Evolutionary conservation across 1,284 basidiomycete genomes (phyloP), one percentile per base, ranked within the genome.

Genomic region (Ceratobasidium sp.): DNA sequence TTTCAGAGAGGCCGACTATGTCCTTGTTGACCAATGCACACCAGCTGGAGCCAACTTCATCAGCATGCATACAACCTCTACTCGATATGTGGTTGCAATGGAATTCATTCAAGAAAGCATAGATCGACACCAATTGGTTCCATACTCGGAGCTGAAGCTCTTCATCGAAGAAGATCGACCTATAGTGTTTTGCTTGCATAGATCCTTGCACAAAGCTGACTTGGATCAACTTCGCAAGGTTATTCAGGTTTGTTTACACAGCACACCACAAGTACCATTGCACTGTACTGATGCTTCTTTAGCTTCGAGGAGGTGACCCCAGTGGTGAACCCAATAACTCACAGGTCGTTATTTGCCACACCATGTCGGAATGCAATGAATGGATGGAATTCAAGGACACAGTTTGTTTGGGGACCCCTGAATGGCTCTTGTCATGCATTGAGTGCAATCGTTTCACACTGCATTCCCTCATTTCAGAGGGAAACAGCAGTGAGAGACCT

Each of bases 61-160:
- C 8, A 29, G 13, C 29, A 29, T 19, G 9, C 40, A 52, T 22
- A 44, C 54, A 6, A 71, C 54, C 0, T 34, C 54, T n/a, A 32
- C 17, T 8, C 29, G 69, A 19, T 43, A 56, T n/a, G 29, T 71
- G 7, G 69, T 71, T n/a, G 59, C 69, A 7, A 13, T 3, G 37
- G 17, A 43, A 5, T 71, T 71, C 61, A 40, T 71, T 40, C 29
- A 61, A 29, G 69, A 71, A 61, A 71, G 69, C 56, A 71, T 71
- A 19, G 17, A 19, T 15, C 69, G 69, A 2, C 34, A n/a, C 17
- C 46, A 49, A 29, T 1, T 71, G 7, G 56, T 71, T 19, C 25
- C 54, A 11, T 25, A 57, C 46, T 40, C 40, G 5, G 69, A 71
- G 19, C 56, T 61, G 17, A 22, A 5, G 5, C 56, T 71, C 2